These are phyloP conservation scores for Talaromyces sp. DNA, from an alignment of 2,329 filamentous ascomycete genomes.

Conservation along the genomic window DNA sequence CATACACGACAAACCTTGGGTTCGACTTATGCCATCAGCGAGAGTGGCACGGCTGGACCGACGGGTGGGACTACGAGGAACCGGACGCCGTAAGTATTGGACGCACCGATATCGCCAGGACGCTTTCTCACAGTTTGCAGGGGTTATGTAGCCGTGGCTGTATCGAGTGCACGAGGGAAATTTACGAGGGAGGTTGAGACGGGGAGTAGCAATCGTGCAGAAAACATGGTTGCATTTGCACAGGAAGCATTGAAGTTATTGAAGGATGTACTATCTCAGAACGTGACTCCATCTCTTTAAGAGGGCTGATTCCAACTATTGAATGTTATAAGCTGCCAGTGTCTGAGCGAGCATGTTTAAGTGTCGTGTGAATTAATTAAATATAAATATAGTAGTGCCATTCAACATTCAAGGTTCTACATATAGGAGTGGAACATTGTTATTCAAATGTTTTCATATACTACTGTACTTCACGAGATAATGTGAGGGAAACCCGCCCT, in stretches of 20 bases:
- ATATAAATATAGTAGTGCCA: too few species aligned
- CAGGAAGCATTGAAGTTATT: slow-evolving; percentile 59
- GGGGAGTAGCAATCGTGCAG: slow-evolving; percentile 57
- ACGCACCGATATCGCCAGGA: neutral
- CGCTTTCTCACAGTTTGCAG: slow-evolving; percentile 28
- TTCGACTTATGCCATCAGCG: slow-evolving; percentile 60
- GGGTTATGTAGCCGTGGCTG: slow-evolving; percentile 67
- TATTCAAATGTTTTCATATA: too few species aligned
- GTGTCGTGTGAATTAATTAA: too few species aligned
- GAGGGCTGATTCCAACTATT: too few species aligned
- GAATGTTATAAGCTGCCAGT: too few species aligned
- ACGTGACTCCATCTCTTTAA: neutral
- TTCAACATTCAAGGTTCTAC: too few species aligned
- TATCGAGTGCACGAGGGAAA: slow-evolving; percentile 57
- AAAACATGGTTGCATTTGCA: slow-evolving; percentile 67
- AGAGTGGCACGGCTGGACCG: slow-evolving; percentile 67
- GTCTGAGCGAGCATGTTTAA: too few species aligned
- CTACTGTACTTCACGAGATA: neutral
- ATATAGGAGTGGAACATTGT: too few species aligned
- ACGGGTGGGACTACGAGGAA: slow-evolving; percentile 61
- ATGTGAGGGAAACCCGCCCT: slow-evolving; percentile 4
- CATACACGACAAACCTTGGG: slow-evolving; percentile 59
- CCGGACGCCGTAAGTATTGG: slow-evolving; percentile 54
- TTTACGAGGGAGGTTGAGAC: slow-evolving; percentile 63
- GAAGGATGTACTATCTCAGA: slow-evolving; percentile 42